A percentile compares a stretch with the other conserved stretches of the same genome.
Evolutionary conservation across 495 filamentous ascomycete species (phyloP).

Genomic region (Letharia columbiana): DNA sequence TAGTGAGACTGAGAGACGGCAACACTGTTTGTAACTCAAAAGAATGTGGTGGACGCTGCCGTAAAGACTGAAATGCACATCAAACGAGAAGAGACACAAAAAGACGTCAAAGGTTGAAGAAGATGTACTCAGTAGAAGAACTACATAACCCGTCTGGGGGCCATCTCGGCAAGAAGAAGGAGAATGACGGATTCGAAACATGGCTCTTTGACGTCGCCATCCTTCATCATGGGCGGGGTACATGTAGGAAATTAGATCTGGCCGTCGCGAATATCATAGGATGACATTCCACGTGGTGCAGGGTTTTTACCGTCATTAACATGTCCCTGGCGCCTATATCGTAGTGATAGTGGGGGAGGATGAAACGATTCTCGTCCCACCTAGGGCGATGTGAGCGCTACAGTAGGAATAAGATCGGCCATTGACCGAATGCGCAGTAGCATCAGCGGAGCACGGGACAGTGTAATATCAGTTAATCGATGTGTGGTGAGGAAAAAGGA

Average conservation of each 20-base stretch:
- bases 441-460: neutral
- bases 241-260: neutral
- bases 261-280: neutral
- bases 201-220: neutral
- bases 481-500: neutral
- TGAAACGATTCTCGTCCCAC: neutral
- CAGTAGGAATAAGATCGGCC: neutral
- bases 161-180: neutral
- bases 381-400: neutral
- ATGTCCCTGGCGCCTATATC: neutral
- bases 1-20: slow-evolving; percentile 5
- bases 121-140: neutral
- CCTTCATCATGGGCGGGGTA: slow-evolving; percentile 2
- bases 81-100: neutral
- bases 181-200: slow-evolving; percentile 4
- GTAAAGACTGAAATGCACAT: neutral
- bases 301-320: neutral
- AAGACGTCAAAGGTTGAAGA: neutral
- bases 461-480: neutral
- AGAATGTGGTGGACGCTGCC: neutral
- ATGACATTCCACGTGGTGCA: neutral
- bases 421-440: neutral
- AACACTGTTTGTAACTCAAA: neutral
- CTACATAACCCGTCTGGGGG: neutral
- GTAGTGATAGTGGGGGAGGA: neutral